Evolutionary conservation across 2,329 filamentous ascomycete species (phyloP), one percentile per base, ranked within the genome.

Genomic region (Ascosphaera apis): DNA sequence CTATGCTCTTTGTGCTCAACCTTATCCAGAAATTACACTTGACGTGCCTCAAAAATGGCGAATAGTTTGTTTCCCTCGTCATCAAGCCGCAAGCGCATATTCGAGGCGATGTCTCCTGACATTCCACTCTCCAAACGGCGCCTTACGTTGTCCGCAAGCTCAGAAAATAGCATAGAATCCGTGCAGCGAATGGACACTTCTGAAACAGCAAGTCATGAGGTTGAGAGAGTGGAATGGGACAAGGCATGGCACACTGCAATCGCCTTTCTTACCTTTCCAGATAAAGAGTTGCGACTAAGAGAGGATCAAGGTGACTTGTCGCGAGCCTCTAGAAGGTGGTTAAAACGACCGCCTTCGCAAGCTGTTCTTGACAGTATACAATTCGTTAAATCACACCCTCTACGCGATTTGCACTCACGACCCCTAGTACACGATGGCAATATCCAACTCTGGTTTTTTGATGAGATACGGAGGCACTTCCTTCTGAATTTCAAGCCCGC

Each of bases 401-500:
- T 44, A 7, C 33, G 11, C 30, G 47, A 44, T 4, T 41, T 28
- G 27, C 36, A 36, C 15, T 33, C 39, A 27, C 39, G 42, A 12
- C 36, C 36, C n/a, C 40, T 41, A 3, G 37, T 36, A 9, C 43
- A 44, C 19, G 44, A 47, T 30, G 44, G 48, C 37, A 49, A 51
- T 38, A 40, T 62, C 18, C 39, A 56, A 28, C 45, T 50, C 28
- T 61, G 58, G 58, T 61, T 61, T 44, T 49, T 49, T n/a, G 48
- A 52, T 40, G 56, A 61, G 42, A 52, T 56, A 9, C 47, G 54
- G 31, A 48, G 53, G 37, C 58, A 61, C 45, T 62, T 60, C 39
- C 37, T 60, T 19, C 43, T 40, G 5, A 56, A 60, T 40, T 47
- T 58, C 30, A 47, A 51, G 15, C 40, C 41, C 25, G 46, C 45